Evolutionary conservation across 129 eudicot species (phyloP), one percentile per base, ranked within the genome.

Genomic region (Lactuca saligna): DNA sequence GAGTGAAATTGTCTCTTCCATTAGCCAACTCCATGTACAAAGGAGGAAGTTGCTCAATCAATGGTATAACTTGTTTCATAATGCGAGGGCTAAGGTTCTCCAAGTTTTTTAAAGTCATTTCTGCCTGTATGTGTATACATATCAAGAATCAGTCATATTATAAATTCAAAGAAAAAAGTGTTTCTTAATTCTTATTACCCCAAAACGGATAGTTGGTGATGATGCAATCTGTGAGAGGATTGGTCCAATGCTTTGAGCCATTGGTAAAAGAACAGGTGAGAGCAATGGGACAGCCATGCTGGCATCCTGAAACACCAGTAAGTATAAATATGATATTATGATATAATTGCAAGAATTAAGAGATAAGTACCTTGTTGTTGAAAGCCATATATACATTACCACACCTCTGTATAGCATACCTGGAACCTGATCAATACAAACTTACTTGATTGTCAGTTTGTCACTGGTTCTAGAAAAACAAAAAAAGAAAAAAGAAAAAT

Each of bases 21-120:
- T 89, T 89, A 55, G 77, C 85, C 78, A 93, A 87, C 61, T 93
- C 99, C 92, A 82, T 81, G 85, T 93, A 93, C 78, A 93, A 71
- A 31, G 99, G 95, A 80, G 99, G 90, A 70, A 89, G 95, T 66
- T 93, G 99, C 78, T 93, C 99, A 48, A 93, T 74, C 57, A 93
- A 79, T 54, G 99, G 99, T 70, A 87, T 86, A 65, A 87, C 85
- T 80, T 93, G 97, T 87, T 89, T 93, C 87, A 93, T 82, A 34
- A 89, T 66, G 8, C 90, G 75, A 44, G 99, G 97, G 74, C 98
- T 85, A 58, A 93, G 81, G 81, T 81, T 93, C 78, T 85, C 95
- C 58, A 93, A 60, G 63, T 85, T 90, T 77, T 89, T 93, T 77
- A 84, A 48, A 13, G 99, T 93, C 96, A 89, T 87, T 83, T 93